Evolutionary conservation across 2,329 filamentous ascomycete species (phyloP).

Genomic region (Gaeumannomyces tritici): DNA sequence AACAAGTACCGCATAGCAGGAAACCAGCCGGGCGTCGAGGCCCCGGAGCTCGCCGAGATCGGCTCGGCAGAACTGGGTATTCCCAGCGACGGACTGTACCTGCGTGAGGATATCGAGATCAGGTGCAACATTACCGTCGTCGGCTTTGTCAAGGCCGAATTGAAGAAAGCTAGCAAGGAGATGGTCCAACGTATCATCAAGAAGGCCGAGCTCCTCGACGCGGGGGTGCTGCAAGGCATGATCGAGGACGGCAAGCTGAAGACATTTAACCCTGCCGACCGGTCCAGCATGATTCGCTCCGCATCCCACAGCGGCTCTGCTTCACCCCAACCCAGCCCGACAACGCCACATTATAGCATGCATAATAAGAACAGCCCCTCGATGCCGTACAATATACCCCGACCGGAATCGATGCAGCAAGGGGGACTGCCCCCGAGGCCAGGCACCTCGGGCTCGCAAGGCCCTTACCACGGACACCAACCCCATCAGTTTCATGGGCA

Average conservation of each 20-base stretch:
- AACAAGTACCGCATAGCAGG: slow-evolving; percentile 60
- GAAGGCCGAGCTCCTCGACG: slow-evolving; percentile 60
- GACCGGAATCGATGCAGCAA: slow-evolving; percentile 25
- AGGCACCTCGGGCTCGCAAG: slow-evolving; percentile 20
- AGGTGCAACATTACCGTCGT: slow-evolving; percentile 58
- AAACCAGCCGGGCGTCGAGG: slow-evolving; percentile 57
- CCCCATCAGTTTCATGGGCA: slow-evolving; percentile 1
- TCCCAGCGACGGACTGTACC: slow-evolving; percentile 55
- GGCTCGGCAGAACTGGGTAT: slow-evolving; percentile 48
- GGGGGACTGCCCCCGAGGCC: slow-evolving; percentile 16
- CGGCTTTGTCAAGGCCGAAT: slow-evolving; percentile 56
- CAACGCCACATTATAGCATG: slow-evolving; percentile 11
- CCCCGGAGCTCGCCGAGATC: slow-evolving; percentile 51
- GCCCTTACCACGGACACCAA: slow-evolving; percentile 7
- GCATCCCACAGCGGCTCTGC: slow-evolving; percentile 10
- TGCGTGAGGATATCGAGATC: slow-evolving; percentile 63
- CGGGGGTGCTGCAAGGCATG: slow-evolving; percentile 57
- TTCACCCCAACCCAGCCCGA: slow-evolving; percentile 18
- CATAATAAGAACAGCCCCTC: slow-evolving; percentile 12
- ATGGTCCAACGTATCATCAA: slow-evolving; percentile 62
- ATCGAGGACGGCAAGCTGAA: slow-evolving; percentile 54
- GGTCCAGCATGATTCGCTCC: slow-evolving; percentile 22
- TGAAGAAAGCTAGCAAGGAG: slow-evolving; percentile 55
- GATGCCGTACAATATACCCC: slow-evolving; percentile 28
- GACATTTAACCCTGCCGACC: slow-evolving; percentile 46